Evolutionary conservation across 2,329 filamentous ascomycete species (phyloP).

Genomic region (Neocatenulostroma microsporum): DNA sequence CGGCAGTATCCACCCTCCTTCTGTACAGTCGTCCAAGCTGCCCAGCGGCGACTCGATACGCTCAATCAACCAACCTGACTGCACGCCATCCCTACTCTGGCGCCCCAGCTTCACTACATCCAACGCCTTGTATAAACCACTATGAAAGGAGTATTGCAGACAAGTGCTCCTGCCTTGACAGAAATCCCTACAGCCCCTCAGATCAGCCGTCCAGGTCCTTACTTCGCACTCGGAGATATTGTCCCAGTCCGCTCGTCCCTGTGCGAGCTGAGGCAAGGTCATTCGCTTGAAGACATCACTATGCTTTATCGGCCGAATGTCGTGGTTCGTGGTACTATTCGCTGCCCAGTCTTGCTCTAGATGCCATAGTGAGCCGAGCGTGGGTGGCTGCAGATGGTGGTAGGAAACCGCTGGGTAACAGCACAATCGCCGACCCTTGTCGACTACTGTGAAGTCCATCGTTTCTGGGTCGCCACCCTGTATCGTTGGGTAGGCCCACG

Average conservation of each 20-base stretch:
- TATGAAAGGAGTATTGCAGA: conserved; percentile 19
- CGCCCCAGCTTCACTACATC: conserved; percentile 14
- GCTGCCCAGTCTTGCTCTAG: too few relatives aligned
- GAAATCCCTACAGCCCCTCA: conserved; percentile 18
- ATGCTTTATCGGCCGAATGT: conserved; percentile 20
- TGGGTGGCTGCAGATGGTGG: conserved; percentile 24
- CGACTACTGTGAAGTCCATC: conserved; percentile 30
- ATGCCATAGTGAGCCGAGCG: conserved; percentile 18
- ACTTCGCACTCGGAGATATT: conserved; percentile 15
- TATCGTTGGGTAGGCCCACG: conserved; percentile 35
- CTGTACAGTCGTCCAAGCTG: conserved; percentile 2
- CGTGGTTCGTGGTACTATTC: too few relatives aligned
- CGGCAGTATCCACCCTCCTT: conserved; percentile 1
- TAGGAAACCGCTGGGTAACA: conserved; percentile 35
- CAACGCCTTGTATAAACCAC: conserved; percentile 17
- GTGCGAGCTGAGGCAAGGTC: conserved; percentile 18
- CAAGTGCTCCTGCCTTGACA: conserved; percentile 19
- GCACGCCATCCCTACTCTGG: conserved; percentile 8
- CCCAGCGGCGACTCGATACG: conserved; percentile 15
- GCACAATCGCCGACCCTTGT: conserved; percentile 30
- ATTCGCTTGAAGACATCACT: conserved; percentile 24
- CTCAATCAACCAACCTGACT: conserved; percentile 20
- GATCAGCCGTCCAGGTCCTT: neutral
- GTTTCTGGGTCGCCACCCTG: conserved; percentile 36
- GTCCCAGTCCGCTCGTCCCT: conserved; percentile 19